Conservation (phyloP, 108 stramenopile species). For the Skeletonema potamos region DNA sequence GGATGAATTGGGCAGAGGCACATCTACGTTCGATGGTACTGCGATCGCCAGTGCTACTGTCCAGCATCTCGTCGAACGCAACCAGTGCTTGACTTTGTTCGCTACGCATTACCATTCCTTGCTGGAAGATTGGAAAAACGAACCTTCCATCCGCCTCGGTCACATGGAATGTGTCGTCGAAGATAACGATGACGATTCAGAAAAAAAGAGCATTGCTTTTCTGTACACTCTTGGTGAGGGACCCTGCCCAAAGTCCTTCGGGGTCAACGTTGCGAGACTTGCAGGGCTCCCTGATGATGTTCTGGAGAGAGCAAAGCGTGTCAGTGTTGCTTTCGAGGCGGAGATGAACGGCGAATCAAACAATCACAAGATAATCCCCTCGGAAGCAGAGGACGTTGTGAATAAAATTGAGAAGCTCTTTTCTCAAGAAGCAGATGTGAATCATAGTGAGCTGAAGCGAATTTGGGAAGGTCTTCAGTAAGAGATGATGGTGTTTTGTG, state of each 20-base stretch:
- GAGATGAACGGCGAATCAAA: constrained; percentile 59
- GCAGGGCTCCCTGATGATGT: constrained; percentile 96
- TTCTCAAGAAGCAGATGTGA: neutral
- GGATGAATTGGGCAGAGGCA: constrained; percentile 97
- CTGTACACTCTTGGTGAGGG: constrained; percentile 96
- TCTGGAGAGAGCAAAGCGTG: constrained; percentile 71
- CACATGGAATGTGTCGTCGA: constrained; percentile 99
- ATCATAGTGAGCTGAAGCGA: constrained; percentile 4
- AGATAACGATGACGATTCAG: constrained; percentile 41
- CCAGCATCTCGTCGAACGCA: constrained; percentile 88
- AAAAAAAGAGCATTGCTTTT: constrained; percentile 89
- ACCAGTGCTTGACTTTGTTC: constrained; percentile 90
- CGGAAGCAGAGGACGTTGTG: constrained; percentile 13
- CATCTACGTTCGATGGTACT: constrained; percentile 98
- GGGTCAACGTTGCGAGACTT: constrained; percentile 98
- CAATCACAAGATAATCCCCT: constrained; percentile 30
- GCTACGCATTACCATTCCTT: constrained; percentile 98
- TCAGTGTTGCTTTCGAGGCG: constrained; percentile 79
- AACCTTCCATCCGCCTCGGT: constrained; percentile 83
- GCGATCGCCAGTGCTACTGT: constrained; percentile 99
- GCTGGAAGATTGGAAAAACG: constrained; percentile 91
- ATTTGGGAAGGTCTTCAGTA: constrained; percentile 39
- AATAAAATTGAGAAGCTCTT: constrained; percentile 10
- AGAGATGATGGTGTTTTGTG: neutral
- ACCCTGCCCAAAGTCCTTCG: constrained; percentile 94